Conservation (phyloP, 192 early-diverging fungal genomes). For the Dissophora globulifera region DNA sequence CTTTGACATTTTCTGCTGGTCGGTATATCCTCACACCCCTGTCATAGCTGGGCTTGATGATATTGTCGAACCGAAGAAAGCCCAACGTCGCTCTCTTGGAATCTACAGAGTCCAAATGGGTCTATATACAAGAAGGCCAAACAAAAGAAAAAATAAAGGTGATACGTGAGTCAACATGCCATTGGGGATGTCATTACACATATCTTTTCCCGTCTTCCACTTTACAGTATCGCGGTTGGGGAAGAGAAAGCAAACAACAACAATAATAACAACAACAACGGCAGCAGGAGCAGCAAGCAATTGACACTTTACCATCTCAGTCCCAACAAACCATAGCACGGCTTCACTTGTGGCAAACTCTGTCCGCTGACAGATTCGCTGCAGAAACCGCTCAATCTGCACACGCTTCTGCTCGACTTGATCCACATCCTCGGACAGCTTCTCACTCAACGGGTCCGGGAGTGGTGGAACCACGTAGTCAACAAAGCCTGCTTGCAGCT, state of each 20-base stretch:
- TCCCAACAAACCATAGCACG: conserved; percentile 62
- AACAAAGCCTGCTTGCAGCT: conserved; percentile 35
- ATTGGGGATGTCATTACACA: too few relatives aligned
- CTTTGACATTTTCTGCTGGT: conserved; percentile 59
- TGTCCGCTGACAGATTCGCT: conserved; percentile 50
- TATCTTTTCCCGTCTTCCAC: too few relatives aligned
- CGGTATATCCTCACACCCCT: conserved; percentile 58
- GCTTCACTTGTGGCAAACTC: conserved; percentile 49
- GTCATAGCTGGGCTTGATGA: conserved; percentile 57
- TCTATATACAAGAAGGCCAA: conserved; percentile 29
- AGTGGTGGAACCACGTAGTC: conserved; percentile 58
- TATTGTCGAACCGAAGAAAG: conserved; percentile 59
- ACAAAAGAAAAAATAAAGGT: too few relatives aligned
- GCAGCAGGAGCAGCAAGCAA: neutral
- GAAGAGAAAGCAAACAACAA: too few relatives aligned
- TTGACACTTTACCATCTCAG: conserved; percentile 59
- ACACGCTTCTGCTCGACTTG: conserved; percentile 64
- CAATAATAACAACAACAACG: neutral
- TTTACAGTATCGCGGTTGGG: too few relatives aligned
- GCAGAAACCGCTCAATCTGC: conserved; percentile 58
- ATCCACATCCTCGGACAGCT: conserved; percentile 62
- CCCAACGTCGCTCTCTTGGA: conserved; percentile 53
- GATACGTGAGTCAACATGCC: too few relatives aligned
- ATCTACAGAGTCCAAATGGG: conserved; percentile 57
- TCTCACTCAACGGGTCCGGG: conserved; percentile 55